phyloP scores from a whole-genome alignment of 768 basidiomycete species.

The Paxillus ammoniavirescens region DNA sequence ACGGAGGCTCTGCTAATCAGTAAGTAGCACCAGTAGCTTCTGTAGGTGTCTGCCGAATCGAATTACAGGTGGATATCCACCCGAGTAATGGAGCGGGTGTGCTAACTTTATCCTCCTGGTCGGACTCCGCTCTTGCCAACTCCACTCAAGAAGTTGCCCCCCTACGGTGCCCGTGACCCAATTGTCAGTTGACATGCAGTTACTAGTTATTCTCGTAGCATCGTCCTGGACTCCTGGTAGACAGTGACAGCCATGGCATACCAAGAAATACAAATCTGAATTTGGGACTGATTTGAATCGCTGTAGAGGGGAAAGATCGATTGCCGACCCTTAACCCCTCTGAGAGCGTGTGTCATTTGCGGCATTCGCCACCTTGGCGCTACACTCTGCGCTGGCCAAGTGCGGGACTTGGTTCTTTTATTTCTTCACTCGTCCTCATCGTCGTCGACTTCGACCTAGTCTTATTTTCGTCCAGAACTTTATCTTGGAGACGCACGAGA shows the following conservation, averaged over 20 bases:
- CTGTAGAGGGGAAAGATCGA: constrained; percentile 8
- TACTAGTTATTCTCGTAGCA: no score
- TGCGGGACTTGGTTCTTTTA: constrained; percentile 13
- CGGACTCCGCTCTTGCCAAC: background rate
- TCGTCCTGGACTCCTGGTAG: no score
- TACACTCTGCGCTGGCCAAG: constrained; percentile 3
- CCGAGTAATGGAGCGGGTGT: background rate
- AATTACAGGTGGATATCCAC: background rate
- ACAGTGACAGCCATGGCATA: no score
- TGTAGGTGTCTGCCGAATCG: background rate
- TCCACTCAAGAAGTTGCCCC: no score
- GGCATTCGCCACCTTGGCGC: constrained; percentile 16
- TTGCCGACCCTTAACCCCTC: constrained; percentile 33
- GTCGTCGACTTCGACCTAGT: constrained; percentile 13
- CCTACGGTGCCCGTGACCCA: no score
- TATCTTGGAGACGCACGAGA: background rate
- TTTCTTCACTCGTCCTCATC: constrained; percentile 13
- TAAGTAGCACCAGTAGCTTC: background rate
- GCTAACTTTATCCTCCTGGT: background rate
- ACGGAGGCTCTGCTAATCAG: background rate
- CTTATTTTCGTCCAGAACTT: background rate
- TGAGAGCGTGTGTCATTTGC: constrained; percentile 8
- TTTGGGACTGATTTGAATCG: constrained; percentile 4
- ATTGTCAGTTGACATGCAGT: no score
- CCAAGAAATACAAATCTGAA: background rate